Evolutionary conservation across 441 rosid species (phyloP).

Genomic region (Eutrema salsugineum): DNA sequence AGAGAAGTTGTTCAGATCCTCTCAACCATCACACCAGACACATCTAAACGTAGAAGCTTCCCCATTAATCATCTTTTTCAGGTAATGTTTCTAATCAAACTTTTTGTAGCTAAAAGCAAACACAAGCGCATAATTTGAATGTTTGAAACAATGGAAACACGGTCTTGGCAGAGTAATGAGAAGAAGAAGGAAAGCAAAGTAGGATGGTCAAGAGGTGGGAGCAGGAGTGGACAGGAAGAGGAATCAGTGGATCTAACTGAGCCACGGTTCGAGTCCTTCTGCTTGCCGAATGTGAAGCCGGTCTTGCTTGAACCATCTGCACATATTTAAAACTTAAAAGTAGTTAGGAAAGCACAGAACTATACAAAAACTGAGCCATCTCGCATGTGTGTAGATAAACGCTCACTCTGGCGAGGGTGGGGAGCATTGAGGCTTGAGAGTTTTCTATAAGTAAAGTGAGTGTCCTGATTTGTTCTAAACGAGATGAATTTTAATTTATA

Average conservation of each 20-base stretch:
- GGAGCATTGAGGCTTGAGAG: conserved; percentile 6
- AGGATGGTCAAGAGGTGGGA: conserved; percentile 46
- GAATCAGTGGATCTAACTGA: conserved; percentile 85
- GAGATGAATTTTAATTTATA: neutral
- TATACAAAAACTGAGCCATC: neutral
- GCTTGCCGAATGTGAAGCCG: conserved; percentile 45
- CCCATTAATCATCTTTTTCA: conserved; percentile 53
- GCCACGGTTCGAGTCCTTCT: conserved; percentile 85
- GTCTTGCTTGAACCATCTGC: conserved; percentile 34
- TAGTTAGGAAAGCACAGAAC: conserved; percentile 6
- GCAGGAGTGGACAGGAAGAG: conserved; percentile 47
- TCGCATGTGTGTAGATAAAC: conserved; percentile 5
- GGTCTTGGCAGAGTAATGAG: neutral
- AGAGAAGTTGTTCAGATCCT: conserved; percentile 95
- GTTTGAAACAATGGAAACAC: neutral
- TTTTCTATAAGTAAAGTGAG: neutral
- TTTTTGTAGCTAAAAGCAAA: neutral
- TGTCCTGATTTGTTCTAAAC: conserved; percentile 2
- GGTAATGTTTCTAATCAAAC: conserved; percentile 35
- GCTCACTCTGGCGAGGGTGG: neutral
- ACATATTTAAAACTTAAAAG: conserved; percentile 2
- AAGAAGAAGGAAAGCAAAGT: conserved; percentile 21
- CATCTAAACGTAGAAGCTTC: conserved; percentile 60
- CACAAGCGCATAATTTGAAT: neutral
- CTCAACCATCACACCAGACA: conserved; percentile 71